Base-by-base conservation (phyloP, 1,284 basidiomycete species). In the Trichosporon sp. region DNA sequence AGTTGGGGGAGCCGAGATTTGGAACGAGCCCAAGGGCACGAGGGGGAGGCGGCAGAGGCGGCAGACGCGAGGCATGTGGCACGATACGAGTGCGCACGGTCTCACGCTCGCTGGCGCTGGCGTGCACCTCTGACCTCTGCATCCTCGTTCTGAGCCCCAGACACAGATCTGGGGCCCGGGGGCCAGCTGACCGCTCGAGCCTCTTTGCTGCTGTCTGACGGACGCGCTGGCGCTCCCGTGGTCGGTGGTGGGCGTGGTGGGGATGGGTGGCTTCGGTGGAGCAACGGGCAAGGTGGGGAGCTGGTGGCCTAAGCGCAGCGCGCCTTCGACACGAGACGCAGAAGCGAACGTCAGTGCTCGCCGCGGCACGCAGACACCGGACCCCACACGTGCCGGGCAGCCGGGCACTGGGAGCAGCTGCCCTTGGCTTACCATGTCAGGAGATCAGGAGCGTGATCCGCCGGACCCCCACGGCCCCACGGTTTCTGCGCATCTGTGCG, bases 11-110 rank as follows among this genome's bases (percentile, higher is more conserved):
- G 47, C 47, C 47, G 47, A 51, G 21, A 25, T 25, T 23, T n/a
- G 47, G 21, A 7, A 9, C 23, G 47, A 12, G 23, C 44, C 44
- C 11, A 12, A 51, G 47, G n/a, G 7, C 23, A 21, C 47, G 23
- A 51, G n/a, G 7, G 15, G 21, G 23, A 5, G 47, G 38, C 38
- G 38, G 15, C 38, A 42, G 38, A 44, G 8, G 18, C 18, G 2
- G n/a, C n/a, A 44, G 42, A 51, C 15, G 29, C 56, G 56, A 60
- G 56, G 56, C 56, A 60, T 60, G 56, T 60, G 56, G 56, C 56
- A 60, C 27, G 27, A 32, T 27, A 6, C 12, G 15, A 31, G 27
- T 13, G 53, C 25, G 53, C 53, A 58, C 53, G 27, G 27, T 51
- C 21, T 51, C 47, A 51, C 38, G 38, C 34, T 34, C 12, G 34